A percentile compares a stretch with the other conserved stretches of the same genome.
Evolutionary conservation across 1,139 yeast species (phyloP).

Genomic region (Blastobotrys niveus): DNA sequence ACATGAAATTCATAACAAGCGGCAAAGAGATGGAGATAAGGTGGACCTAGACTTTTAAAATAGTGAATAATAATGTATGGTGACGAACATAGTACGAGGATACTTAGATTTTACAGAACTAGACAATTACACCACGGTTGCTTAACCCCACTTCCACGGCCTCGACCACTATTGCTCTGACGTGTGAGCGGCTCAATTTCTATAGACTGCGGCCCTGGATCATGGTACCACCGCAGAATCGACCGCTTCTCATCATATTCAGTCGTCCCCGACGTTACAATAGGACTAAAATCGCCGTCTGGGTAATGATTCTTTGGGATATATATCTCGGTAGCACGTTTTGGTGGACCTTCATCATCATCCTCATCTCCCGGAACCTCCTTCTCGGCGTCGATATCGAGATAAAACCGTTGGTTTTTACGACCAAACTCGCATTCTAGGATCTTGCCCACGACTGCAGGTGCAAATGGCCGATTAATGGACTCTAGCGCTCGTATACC

Average conservation of each 20-base stretch:
- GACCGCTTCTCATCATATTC: conserved; percentile 48
- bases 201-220: conserved; percentile 28
- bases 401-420: conserved; percentile 40
- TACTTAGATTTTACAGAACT: not conserved
- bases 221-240: conserved; percentile 68
- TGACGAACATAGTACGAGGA: not conserved
- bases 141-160: too few species aligned
- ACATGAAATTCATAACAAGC: conserved; percentile 41
- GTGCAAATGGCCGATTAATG: conserved; percentile 64
- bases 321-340: conserved; percentile 46
- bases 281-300: conserved; percentile 37
- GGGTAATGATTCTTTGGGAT: conserved; percentile 67
- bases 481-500: conserved; percentile 61
- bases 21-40: conserved; percentile 22
- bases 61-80: too few species aligned
- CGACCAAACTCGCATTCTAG: conserved; percentile 53
- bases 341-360: conserved; percentile 14
- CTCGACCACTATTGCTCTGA: too few species aligned
- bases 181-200: conserved; percentile 6
- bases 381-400: conserved; percentile 39
- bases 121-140: conserved; percentile 2
- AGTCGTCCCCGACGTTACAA: conserved; percentile 51
- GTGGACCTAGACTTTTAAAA: conserved; percentile 22
- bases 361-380: conserved; percentile 16
- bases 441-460: conserved; percentile 51